phyloP scores from a whole-genome alignment of 306 rosid genomes.

The Pyrus bretschneideri region DNA sequence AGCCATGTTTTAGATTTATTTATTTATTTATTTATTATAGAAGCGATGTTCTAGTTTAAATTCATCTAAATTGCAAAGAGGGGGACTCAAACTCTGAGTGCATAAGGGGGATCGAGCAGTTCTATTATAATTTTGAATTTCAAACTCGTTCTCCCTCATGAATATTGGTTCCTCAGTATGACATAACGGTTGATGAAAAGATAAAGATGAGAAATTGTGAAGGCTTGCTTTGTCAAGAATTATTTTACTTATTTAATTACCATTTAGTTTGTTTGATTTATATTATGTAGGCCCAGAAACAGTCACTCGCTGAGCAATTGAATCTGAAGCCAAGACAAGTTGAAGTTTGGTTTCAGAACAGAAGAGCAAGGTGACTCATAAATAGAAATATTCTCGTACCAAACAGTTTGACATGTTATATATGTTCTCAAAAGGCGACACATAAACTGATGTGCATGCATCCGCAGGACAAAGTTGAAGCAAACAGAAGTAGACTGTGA shows the following conservation, averaged over 20 bases:
- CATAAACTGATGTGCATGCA: background rate
- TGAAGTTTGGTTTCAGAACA: conserved; percentile 95
- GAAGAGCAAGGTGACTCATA: conserved; percentile 68
- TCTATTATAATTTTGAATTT: background rate
- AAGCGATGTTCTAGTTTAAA: background rate
- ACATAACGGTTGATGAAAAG: background rate
- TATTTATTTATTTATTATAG: too few relatives aligned
- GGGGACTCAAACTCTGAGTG: background rate
- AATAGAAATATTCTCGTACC: background rate
- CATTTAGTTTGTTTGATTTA: background rate
- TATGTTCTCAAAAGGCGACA: background rate
- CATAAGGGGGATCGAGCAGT: background rate
- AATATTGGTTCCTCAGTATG: background rate
- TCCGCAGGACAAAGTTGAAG: conserved; percentile 75
- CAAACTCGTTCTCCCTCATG: background rate
- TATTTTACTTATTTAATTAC: background rate
- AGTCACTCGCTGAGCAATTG: conserved; percentile 57
- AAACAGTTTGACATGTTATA: background rate
- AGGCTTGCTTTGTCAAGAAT: background rate
- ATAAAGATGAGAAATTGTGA: background rate
- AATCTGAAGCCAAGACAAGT: conserved; percentile 76
- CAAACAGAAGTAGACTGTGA: conserved; percentile 73
- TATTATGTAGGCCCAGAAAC: conserved; percentile 56
- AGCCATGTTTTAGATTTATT: background rate
- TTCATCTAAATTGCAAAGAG: too few relatives aligned